These are phyloP conservation scores for Pseudocercospora ulei DNA, from an alignment of 2,329 filamentous ascomycete species.

Conservation along the genomic window DNA sequence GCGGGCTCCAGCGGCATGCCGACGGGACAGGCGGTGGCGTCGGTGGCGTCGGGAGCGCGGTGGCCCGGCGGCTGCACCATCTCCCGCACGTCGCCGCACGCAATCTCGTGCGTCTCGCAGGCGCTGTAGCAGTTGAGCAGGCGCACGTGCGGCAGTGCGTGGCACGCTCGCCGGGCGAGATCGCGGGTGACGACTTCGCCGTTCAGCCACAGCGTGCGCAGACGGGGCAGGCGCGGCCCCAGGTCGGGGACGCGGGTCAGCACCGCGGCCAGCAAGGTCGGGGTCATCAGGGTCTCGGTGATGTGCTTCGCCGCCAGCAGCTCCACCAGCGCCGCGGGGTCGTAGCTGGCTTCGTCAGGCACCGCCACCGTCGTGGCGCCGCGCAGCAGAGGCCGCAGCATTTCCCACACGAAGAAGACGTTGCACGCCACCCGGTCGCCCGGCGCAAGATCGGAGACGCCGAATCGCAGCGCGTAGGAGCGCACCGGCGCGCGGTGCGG, in stretches of 20 bases:
- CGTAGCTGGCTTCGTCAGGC: conserved; percentile 67
- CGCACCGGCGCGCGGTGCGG: conserved; percentile 57
- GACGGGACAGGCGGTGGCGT: conserved; percentile 61
- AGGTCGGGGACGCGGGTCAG: conserved; percentile 60
- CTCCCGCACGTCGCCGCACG: conserved; percentile 62
- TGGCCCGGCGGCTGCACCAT: too few species aligned
- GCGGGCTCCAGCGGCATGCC: conserved; percentile 59
- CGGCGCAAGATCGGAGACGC: conserved; percentile 56
- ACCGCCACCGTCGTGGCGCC: conserved; percentile 68
- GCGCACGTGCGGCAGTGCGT: conserved; percentile 57
- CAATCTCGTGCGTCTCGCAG: conserved; percentile 71
- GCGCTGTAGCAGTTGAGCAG: conserved; percentile 74
- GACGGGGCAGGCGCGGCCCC: conserved; percentile 51
- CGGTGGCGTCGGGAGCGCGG: too few species aligned
- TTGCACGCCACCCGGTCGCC: conserved; percentile 78
- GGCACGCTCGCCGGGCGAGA: conserved; percentile 57
- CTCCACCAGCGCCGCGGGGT: conserved; percentile 63
- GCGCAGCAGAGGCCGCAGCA: conserved; percentile 62
- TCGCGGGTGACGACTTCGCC: conserved; percentile 75
- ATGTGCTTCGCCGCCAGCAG: conserved; percentile 56
- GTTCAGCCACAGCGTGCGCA: conserved; percentile 68
- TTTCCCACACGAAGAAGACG: conserved; percentile 82
- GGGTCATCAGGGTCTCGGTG: conserved; percentile 76
- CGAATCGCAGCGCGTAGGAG: conserved; percentile 65
- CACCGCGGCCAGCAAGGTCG: conserved; percentile 65